Evolutionary conservation across 1,284 basidiomycete genomes (phyloP), one percentile per base, ranked within the genome.

Genomic region (Marasmius tenuissimus): DNA sequence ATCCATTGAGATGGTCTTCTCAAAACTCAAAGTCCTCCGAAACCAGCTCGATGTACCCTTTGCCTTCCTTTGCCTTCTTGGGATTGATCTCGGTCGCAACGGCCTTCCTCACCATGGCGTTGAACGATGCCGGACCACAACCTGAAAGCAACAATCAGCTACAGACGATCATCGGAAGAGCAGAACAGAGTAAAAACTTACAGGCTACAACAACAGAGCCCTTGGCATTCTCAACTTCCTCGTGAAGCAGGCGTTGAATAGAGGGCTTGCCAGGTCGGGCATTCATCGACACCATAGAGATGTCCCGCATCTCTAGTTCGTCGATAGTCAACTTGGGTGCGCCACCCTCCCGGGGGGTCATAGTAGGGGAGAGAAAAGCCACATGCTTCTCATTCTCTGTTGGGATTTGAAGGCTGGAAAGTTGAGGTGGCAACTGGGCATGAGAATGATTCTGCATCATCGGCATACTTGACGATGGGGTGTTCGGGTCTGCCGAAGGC

Each of bases 191-290:
- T 10, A 49, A 9, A 40, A 11, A 81, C 88, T 78, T 67, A 85
- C 89, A 91, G 35, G 87, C 88, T 55, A 93, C 90, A 49, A 89
- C 77, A 51, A 91, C 72, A 10, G 83, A 75, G 5, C 89, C 91
- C 65, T 78, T 71, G 4, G 87, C 79, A 7, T 67, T 64, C 54
- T 83, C 78, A 4, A 90, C 82, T 71, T 93, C 92, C 59, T 91
- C 87, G 12, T 80, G 79, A 16, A 94, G 71, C 51, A 93, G 84
- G 53, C 80, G 75, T 55, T 86, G 83, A 53, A 93, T 72, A 66
- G 84, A 87, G n/a, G 93, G 93, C 68, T 88, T 86, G 0, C 93
- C 93, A 1, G 85, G 83, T 49, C 86, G 79, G 10, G 89, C 89
- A 60, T 85, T 79, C 73, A 94, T 92, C 9, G 89, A 81, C 45